Evolutionary conservation across 192 early-diverging fungal genomes (phyloP), one percentile per base, ranked within the genome.

Genomic region (Jimgerdemannia flammicorona): DNA sequence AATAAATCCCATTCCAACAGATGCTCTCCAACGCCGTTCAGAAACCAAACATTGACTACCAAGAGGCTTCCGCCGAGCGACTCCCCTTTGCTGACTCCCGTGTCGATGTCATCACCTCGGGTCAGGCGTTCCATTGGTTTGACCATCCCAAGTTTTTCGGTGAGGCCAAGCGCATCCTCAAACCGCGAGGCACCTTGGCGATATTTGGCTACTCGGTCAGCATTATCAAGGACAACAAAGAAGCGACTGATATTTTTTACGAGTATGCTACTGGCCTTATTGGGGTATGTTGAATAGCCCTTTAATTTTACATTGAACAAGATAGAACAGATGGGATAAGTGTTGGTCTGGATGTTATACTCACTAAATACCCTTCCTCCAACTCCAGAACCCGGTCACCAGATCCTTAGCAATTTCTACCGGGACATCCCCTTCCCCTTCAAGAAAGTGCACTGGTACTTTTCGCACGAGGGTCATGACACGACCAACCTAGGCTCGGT

Each of bases 61-160:
- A 78, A 63, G 69, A 78, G 11, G 75, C 74, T 6, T 75, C 76
- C n/a, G 84, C 82, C 0, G 85, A 86, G 49, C 80, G 85, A 59
- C 70, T 86, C 3, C 72, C 73, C 0, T 75, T 86, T 11, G 42
- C 70, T 8, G 70, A 71, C 10, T 68, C 44, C 3, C 75, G 75
- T 10, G 75, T 87, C 9, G 88, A 89, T 73, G 66, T 88, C 29
- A 69, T 89, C 10, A 87, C 87, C 0, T 69, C 80, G 2, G 85
- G 84, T 2, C 84, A 88, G 29, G 84, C 85, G 0, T 71, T 84
- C 44, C 87, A 89, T 67, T 92, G 89, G 89, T 86, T 92, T 29
- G 81, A 90, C 43, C 80, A 86, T 40, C 75, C 79, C 19, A 63
- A 59, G 11, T 92, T 92, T 74, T 90, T 86, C 69, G 78, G 81